phyloP scores from a whole-genome alignment of 148 eudicot genomes.

The Camellia lanceoleosa region DNA sequence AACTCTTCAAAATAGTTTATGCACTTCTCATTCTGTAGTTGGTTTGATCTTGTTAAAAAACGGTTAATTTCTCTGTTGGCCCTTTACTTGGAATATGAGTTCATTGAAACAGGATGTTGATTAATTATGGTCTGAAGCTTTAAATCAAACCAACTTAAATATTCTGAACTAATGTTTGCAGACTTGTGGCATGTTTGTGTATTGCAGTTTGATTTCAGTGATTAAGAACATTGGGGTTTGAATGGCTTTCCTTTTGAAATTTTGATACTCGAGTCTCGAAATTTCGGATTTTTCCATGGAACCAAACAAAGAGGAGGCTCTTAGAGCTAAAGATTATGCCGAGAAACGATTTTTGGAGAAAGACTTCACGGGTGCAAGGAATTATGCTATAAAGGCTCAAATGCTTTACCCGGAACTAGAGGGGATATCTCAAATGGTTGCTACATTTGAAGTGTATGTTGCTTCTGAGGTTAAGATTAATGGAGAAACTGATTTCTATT shows the following conservation, averaged over 20 bases:
- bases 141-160: neutral
- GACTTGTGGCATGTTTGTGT: neutral
- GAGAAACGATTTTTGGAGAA: constrained; percentile 74
- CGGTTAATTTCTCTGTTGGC: neutral
- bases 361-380: constrained; percentile 71
- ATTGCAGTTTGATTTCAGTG: neutral
- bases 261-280: constrained; percentile 9
- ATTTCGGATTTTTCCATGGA: constrained; percentile 53
- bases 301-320: constrained; percentile 71
- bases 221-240: constrained; percentile 1
- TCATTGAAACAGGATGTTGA: neutral
- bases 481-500: constrained; percentile 79
- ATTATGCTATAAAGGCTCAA: constrained; percentile 80
- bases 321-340: constrained; percentile 69
- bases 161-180: neutral
- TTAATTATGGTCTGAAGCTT: constrained; percentile 2
- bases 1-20: neutral
- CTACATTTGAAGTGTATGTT: constrained; percentile 69
- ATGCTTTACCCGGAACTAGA: constrained; percentile 71
- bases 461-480: constrained; percentile 63
- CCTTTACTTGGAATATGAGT: neutral
- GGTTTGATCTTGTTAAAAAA: constrained; percentile 7
- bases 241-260: constrained; percentile 16
- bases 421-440: constrained; percentile 91
- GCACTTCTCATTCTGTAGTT: constrained; percentile 8